Conservation (phyloP, 768 basidiomycete genomes). For the Suillus placidus region DNA sequence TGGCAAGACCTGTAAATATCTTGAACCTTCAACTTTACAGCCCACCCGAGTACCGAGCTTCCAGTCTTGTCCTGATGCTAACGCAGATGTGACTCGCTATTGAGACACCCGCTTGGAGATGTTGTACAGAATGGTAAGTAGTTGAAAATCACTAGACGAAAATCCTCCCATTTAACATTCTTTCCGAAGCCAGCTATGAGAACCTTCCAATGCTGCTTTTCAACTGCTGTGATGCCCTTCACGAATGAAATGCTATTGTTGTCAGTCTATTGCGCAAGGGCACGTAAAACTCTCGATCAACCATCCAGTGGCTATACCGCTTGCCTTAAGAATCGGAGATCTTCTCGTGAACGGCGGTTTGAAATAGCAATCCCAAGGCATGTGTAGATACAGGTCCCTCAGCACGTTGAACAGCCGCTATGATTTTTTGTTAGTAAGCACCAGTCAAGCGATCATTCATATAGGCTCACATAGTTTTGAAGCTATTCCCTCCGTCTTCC, state of each 20-base stretch:
- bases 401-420: neutral
- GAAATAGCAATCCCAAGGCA: neutral
- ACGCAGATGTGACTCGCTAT: neutral
- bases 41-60: neutral
- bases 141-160: neutral
- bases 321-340: neutral
- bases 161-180: neutral
- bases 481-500: neutral
- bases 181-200: neutral
- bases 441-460: neutral
- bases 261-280: neutral
- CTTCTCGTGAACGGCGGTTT: neutral
- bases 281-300: neutral
- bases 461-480: neutral
- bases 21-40: neutral
- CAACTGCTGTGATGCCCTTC: neutral
- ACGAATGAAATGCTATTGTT: neutral
- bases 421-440: neutral
- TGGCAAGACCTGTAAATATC: neutral
- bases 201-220: neutral
- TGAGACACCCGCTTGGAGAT: neutral
- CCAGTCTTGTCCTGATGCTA: neutral
- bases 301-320: no score
- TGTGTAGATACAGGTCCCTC: neutral
- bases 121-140: neutral